phyloP scores from a whole-genome alignment of 495 filamentous ascomycete genomes.

The Aspergillus egyptiacus region DNA sequence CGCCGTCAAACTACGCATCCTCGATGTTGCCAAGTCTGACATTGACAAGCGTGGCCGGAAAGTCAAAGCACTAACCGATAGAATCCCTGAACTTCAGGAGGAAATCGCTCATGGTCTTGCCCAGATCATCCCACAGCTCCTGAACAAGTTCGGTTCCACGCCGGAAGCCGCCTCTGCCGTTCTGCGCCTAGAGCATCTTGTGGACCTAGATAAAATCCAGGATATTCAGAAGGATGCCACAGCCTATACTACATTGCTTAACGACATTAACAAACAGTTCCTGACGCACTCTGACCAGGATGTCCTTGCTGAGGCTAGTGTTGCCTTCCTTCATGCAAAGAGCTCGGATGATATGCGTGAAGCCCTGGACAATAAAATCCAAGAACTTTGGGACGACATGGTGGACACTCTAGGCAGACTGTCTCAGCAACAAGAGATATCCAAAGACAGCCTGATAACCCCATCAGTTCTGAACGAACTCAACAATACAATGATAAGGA shows the following conservation, averaged over 20 bases:
- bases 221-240: slow-evolving; percentile 81
- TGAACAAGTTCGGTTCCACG: slow-evolving; percentile 89
- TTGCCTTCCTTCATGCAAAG: slow-evolving; percentile 77
- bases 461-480: slow-evolving; percentile 59
- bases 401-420: slow-evolving; percentile 63
- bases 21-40: slow-evolving; percentile 52
- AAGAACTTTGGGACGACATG: slow-evolving; percentile 78
- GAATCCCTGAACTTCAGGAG: slow-evolving; percentile 61
- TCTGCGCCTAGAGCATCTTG: slow-evolving; percentile 75
- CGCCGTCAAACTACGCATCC: slow-evolving; percentile 61
- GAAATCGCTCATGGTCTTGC: slow-evolving; percentile 69
- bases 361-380: slow-evolving; percentile 69
- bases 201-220: slow-evolving; percentile 84
- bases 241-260: slow-evolving; percentile 73
- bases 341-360: slow-evolving; percentile 84
- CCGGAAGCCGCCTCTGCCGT: slow-evolving; percentile 80
- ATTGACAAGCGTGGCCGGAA: slow-evolving; percentile 54
- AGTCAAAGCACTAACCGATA: slow-evolving; percentile 55
- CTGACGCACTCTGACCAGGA: slow-evolving; percentile 78
- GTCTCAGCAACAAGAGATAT: slow-evolving; percentile 59
- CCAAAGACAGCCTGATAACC: slow-evolving; percentile 54
- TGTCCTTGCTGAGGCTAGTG: slow-evolving; percentile 78
- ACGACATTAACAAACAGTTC: slow-evolving; percentile 92
- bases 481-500: slow-evolving; percentile 72
- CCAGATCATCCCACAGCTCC: slow-evolving; percentile 68